Evolutionary conservation across 2,329 filamentous ascomycete species (phyloP).

Genomic region (Ilyonectria mors-panacis): DNA sequence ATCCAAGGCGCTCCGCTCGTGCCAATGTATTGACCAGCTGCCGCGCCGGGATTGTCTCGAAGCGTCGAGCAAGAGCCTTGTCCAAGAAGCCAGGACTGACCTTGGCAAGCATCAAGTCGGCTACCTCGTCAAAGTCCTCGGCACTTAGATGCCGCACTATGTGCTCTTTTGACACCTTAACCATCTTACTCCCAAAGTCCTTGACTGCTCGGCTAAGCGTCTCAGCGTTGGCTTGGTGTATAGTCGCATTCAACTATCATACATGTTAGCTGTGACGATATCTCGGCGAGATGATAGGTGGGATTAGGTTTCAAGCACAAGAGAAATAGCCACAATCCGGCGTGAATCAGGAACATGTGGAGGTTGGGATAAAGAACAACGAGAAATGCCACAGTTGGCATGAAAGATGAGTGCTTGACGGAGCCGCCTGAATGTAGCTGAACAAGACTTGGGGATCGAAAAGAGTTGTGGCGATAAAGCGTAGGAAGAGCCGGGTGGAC

Average conservation of each 20-base stretch:
- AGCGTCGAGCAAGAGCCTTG: slow-evolving; percentile 64
- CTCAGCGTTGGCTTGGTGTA: slow-evolving; percentile 59
- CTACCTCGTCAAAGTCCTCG: slow-evolving; percentile 62
- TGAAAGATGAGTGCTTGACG: neutral
- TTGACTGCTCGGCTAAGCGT: slow-evolving; percentile 58
- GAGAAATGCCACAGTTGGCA: too few species aligned
- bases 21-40: slow-evolving; percentile 71
- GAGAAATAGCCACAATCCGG: neutral
- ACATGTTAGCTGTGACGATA: slow-evolving; percentile 42
- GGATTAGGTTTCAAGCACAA: neutral
- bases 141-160: slow-evolving; percentile 58
- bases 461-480: neutral
- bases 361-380: neutral
- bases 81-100: slow-evolving; percentile 67
- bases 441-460: neutral
- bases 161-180: slow-evolving; percentile 57
- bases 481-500: slow-evolving; percentile 42
- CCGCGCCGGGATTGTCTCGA: slow-evolving; percentile 68
- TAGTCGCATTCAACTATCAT: slow-evolving; percentile 63
- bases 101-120: slow-evolving; percentile 60
- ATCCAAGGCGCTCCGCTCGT: slow-evolving; percentile 70
- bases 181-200: slow-evolving; percentile 63
- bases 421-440: neutral
- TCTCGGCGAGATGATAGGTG: slow-evolving; percentile 5
- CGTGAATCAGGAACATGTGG: neutral